phyloP scores from a whole-genome alignment of 352 stramenopile species.

The Pythium apleroticum region DNA sequence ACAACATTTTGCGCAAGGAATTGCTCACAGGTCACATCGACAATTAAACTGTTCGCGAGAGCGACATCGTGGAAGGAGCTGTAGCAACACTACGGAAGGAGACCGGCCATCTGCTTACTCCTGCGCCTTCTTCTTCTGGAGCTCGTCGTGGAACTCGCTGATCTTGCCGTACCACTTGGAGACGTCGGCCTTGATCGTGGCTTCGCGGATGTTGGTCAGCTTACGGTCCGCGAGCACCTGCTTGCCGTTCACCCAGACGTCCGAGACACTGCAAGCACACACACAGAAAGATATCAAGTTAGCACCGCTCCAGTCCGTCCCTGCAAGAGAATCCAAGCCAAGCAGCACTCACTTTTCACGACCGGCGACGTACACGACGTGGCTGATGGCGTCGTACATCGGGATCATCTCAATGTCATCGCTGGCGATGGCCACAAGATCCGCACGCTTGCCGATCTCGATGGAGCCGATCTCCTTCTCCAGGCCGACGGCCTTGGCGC shows the following conservation, averaged over 20 bases:
- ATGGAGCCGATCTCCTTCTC: conserved; percentile 83
- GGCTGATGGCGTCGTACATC: conserved; percentile 87
- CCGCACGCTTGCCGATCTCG: conserved; percentile 82
- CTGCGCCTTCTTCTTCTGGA: conserved; percentile 43
- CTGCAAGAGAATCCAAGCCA: conserved; percentile 1
- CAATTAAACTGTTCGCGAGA: neutral
- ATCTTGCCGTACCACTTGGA: conserved; percentile 62
- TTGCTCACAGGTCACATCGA: neutral
- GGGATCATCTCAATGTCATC: conserved; percentile 86
- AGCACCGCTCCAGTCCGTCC: neutral
- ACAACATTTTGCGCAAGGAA: conserved; percentile 10
- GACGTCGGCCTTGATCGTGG: conserved; percentile 58
- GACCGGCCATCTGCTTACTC: neutral
- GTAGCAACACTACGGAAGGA: neutral
- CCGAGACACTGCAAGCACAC: conserved; percentile 58
- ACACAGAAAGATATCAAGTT: conserved; percentile 8
- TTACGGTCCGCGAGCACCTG: conserved; percentile 64
- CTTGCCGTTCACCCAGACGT: conserved; percentile 90
- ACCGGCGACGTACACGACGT: conserved; percentile 84
- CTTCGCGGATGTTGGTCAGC: conserved; percentile 75
- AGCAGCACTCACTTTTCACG: conserved; percentile 56
- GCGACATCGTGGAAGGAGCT: neutral
- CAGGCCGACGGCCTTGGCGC: conserved; percentile 80
- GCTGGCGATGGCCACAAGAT: conserved; percentile 80
- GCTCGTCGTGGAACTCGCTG: conserved; percentile 49